These are phyloP conservation scores for Daldinia loculata DNA, from an alignment of 495 filamentous ascomycete genomes.

Conservation along the genomic window DNA sequence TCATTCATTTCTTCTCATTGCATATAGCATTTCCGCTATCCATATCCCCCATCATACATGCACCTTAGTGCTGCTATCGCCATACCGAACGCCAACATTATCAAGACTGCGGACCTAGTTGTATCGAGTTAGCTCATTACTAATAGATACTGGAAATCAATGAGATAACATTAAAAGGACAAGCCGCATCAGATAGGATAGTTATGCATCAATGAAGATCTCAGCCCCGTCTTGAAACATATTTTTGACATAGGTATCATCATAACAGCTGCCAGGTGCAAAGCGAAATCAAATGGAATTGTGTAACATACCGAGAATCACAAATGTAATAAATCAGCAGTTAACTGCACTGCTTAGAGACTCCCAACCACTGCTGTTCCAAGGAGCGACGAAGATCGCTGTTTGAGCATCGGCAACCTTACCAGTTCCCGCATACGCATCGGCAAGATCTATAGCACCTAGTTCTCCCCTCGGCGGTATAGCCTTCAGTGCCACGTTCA, in stretches of 20 bases:
- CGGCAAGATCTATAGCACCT: slow-evolving; percentile 71
- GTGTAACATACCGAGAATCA: slow-evolving; percentile 20
- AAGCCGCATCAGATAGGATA: slow-evolving; percentile 34
- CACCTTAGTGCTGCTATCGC: not conserved
- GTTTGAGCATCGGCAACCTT: slow-evolving; percentile 75
- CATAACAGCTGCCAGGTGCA: slow-evolving; percentile 27
- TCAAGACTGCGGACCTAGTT: slow-evolving; percentile 9
- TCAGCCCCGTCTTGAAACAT: slow-evolving; percentile 51
- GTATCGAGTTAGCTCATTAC: slow-evolving; percentile 3
- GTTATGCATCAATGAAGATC: slow-evolving; percentile 48
- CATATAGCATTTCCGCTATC: not conserved
- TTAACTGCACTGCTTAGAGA: slow-evolving; percentile 48
- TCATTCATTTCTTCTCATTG: slow-evolving; percentile 22
- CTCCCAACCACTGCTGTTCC: slow-evolving; percentile 72
- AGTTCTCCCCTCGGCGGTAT: slow-evolving; percentile 75
- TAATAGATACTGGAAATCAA: not conserved
- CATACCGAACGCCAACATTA: not conserved
- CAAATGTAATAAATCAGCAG: slow-evolving; percentile 23
- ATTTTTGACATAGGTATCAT: slow-evolving; percentile 45
- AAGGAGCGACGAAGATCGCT: slow-evolving; percentile 83
- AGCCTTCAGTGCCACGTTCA: slow-evolving; percentile 75
- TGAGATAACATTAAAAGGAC: not conserved
- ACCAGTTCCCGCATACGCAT: slow-evolving; percentile 79
- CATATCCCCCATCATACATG: slow-evolving; percentile 3
- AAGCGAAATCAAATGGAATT: not conserved